phyloP scores from a whole-genome alignment of 768 basidiomycete species.

The Calocybe indica region DNA sequence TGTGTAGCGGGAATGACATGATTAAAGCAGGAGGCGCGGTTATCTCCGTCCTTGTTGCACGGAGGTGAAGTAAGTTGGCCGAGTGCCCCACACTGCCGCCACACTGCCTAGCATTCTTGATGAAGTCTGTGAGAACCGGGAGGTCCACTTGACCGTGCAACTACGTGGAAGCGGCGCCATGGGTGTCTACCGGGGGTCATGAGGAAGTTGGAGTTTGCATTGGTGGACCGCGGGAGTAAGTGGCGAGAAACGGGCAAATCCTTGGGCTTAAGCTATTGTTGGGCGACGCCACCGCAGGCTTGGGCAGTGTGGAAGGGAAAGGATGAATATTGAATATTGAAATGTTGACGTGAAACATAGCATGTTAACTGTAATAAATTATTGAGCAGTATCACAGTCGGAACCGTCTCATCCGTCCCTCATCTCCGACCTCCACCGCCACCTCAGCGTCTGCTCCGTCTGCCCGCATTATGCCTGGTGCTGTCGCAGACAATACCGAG shows the following conservation, averaged over 20 bases:
- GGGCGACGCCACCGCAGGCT: no score
- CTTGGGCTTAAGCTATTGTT: no score
- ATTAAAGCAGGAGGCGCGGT: background rate
- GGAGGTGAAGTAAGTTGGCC: constrained; percentile 15
- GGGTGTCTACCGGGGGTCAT: constrained; percentile 11
- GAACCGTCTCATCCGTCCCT: constrained; percentile 24
- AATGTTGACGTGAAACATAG: constrained; percentile 1
- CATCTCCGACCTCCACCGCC: constrained; percentile 11
- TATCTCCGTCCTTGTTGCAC: constrained; percentile 11
- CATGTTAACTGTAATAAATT: constrained; percentile 9
- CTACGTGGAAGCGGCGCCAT: constrained; percentile 3
- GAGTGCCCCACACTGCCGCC: constrained; percentile 8
- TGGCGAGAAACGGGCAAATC: no score
- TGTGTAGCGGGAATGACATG: constrained; percentile 1
- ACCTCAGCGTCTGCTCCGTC: constrained; percentile 9
- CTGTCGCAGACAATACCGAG: constrained; percentile 13
- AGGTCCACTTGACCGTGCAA: constrained; percentile 5
- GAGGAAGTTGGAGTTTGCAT: no score
- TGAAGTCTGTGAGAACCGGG: constrained; percentile 13
- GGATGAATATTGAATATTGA: constrained; percentile 1
- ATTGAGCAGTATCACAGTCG: constrained; percentile 32
- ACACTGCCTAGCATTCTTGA: constrained; percentile 3
- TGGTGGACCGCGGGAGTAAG: no score
- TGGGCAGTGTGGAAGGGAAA: no score
- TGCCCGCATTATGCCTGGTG: constrained; percentile 23